phyloP scores from a whole-genome alignment of 257 asterid species.

The Leptodermis oblonga region DNA sequence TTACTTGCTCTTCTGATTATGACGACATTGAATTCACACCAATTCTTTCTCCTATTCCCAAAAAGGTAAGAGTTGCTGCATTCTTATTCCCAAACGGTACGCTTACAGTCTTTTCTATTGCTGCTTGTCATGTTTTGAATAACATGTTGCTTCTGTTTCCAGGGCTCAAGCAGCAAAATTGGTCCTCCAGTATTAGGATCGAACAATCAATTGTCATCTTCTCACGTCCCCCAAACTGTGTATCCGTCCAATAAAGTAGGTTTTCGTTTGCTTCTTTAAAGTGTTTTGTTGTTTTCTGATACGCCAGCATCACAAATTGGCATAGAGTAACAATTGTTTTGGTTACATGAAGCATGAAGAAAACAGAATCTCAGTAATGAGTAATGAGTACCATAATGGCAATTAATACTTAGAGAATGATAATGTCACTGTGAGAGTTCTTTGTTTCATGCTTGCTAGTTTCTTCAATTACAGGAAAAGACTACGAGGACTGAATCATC shows the following conservation, averaged over 20 bases:
- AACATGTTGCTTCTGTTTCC: conserved; percentile 21
- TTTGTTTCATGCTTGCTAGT: conserved; percentile 11
- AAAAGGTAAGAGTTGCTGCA: conserved; percentile 36
- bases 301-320: neutral
- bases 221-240: conserved; percentile 25
- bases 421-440: conserved; percentile 9
- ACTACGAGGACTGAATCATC: conserved; percentile 27
- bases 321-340: neutral
- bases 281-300: neutral
- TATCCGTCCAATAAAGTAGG: conserved; percentile 35
- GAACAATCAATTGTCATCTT: conserved; percentile 32
- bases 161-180: conserved; percentile 34
- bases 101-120: conserved; percentile 15
- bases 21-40: conserved; percentile 55
- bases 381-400: neutral
- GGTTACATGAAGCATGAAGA: conserved; percentile 1
- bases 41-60: too few species aligned
- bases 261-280: neutral
- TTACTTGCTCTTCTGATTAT: conserved; percentile 42
- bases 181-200: conserved; percentile 29
- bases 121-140: conserved; percentile 2
- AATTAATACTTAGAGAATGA: neutral
- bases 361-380: neutral
- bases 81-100: neutral
- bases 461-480: conserved; percentile 35